phyloP scores from a whole-genome alignment of 2,329 filamentous ascomycete genomes.

The Cladophialophora bantiana region DNA sequence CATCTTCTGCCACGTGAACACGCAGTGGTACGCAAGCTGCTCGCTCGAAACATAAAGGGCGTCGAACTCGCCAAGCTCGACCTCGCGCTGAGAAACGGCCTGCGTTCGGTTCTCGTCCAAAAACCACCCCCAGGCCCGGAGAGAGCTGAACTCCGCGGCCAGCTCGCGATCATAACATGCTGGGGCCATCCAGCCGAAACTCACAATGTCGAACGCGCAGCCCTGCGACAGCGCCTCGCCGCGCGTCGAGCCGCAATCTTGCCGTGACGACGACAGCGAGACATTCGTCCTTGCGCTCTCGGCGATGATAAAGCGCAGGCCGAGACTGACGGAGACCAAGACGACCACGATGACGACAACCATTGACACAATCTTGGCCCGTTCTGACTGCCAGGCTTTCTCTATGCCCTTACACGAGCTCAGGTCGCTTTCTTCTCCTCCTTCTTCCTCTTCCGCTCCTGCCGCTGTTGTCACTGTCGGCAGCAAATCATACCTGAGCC shows the following conservation, averaged over 20 bases:
- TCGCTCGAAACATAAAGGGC: slow-evolving; percentile 1
- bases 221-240: neutral
- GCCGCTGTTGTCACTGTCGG: neutral
- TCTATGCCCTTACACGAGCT: neutral
- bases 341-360: neutral
- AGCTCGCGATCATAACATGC: slow-evolving; percentile 1
- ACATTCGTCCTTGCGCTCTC: neutral
- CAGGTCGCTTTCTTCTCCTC: neutral
- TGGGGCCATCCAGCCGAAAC: neutral
- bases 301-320: neutral
- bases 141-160: neutral
- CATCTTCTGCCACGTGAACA: slow-evolving; percentile 17
- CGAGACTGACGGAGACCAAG: neutral
- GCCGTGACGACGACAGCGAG: neutral
- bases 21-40: slow-evolving; percentile 6
- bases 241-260: neutral
- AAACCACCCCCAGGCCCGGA: slow-evolving; percentile 3
- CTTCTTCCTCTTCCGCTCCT: neutral
- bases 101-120: neutral
- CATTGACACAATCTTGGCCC: neutral
- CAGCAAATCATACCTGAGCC: neutral
- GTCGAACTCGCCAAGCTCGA: neutral
- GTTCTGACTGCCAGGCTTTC: neutral
- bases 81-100: neutral
- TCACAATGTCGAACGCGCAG: neutral